Evolutionary conservation across 208 protist species (phyloP).

Genomic region (Trypanosoma grayi): DNA sequence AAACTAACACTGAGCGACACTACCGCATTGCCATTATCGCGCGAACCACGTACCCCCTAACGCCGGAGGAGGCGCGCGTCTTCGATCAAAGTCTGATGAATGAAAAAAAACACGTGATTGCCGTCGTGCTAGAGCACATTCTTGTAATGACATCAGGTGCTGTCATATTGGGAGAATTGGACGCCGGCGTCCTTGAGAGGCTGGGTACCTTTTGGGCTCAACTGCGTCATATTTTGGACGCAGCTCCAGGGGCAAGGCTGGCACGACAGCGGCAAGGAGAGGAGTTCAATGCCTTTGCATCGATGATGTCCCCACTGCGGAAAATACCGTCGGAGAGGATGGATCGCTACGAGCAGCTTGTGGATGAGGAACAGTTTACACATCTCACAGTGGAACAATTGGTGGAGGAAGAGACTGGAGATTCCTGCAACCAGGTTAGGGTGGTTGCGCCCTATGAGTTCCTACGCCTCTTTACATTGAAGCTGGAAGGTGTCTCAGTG

Average conservation of each 20-base stretch:
- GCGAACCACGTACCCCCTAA: slow-evolving; percentile 25
- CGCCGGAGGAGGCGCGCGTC: slow-evolving; percentile 6
- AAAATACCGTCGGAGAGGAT: slow-evolving; percentile 3
- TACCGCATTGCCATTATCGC: slow-evolving; percentile 26
- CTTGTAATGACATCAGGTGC: slow-evolving; percentile 26
- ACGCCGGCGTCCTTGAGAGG: slow-evolving; percentile 15
- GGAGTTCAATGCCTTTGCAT: not conserved
- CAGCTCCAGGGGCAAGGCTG: not conserved
- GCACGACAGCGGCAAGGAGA: not conserved
- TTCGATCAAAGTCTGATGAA: slow-evolving; percentile 7
- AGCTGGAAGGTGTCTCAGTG: slow-evolving; percentile 21
- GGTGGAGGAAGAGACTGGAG: not conserved
- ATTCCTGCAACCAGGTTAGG: not conserved
- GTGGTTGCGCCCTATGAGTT: slow-evolving; percentile 18
- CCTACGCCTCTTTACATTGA: slow-evolving; percentile 21
- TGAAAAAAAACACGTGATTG: not conserved
- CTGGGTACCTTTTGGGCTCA: slow-evolving; percentile 10
- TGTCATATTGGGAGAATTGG: slow-evolving; percentile 19
- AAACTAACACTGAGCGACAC: slow-evolving; percentile 18
- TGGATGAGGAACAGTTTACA: slow-evolving; percentile 7
- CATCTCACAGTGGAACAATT: slow-evolving; percentile 5
- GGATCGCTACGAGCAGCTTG: slow-evolving; percentile 3
- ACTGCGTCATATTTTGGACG: slow-evolving; percentile 6
- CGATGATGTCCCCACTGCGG: not conserved
- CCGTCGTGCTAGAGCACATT: slow-evolving; percentile 25